These are phyloP conservation scores for Aeminium ludgeri DNA, from an alignment of 495 filamentous ascomycete genomes.

Conservation along the genomic window DNA sequence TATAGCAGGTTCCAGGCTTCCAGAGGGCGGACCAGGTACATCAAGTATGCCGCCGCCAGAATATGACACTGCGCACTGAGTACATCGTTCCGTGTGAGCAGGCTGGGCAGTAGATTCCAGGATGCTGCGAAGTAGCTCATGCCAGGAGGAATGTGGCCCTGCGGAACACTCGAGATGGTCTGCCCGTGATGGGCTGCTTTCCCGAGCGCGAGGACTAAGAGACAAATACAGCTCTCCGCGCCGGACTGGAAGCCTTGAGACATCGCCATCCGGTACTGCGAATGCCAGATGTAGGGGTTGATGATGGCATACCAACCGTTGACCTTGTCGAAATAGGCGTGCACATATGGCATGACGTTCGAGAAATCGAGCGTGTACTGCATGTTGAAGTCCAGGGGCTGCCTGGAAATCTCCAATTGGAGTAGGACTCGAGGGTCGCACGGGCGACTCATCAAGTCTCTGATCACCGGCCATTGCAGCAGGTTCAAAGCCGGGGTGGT, in stretches of 20 bases:
- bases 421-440: constrained; percentile 65
- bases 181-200: constrained; percentile 46
- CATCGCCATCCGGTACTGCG: constrained; percentile 53
- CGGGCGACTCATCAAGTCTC: constrained; percentile 54
- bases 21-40: constrained; percentile 63
- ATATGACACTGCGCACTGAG: constrained; percentile 63
- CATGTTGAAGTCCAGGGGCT: constrained; percentile 41
- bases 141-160: constrained; percentile 57
- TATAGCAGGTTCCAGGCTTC: constrained; percentile 70
- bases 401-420: constrained; percentile 66
- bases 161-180: constrained; percentile 55
- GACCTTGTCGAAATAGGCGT: constrained; percentile 61
- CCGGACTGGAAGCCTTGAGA: constrained; percentile 58
- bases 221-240: constrained; percentile 66
- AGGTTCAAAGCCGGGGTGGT: constrained; percentile 64
- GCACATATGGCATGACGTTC: constrained; percentile 56
- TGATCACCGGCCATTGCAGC: constrained; percentile 64
- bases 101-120: constrained; percentile 55
- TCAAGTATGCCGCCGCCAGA: constrained; percentile 60
- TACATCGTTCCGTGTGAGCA: constrained; percentile 65
- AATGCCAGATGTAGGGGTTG: constrained; percentile 67
- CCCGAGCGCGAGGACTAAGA: constrained; percentile 61
- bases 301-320: constrained; percentile 78
- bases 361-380: constrained; percentile 44
- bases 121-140: constrained; percentile 64